Percentiles rank a stretch among this genome's conserved stretches.
phyloP scores from a whole-genome alignment of 2,329 filamentous ascomycete genomes.

The Aspergillus jensenii region DNA sequence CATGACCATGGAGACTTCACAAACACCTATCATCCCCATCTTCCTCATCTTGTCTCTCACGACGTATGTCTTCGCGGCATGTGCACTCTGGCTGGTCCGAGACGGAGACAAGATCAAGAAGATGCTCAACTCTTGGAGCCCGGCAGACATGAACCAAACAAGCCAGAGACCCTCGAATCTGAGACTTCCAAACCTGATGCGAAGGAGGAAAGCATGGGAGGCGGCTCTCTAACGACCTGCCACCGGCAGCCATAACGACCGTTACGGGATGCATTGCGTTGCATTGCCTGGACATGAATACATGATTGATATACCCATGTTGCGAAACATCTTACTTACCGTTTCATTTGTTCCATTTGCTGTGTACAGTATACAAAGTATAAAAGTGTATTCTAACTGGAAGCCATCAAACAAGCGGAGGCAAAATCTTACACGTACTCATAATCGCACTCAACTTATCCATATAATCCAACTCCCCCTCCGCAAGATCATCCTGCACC shows the following conservation, averaged over 20 bases:
- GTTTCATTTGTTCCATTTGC: too few relatives aligned
- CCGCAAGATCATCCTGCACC: constrained; percentile 15
- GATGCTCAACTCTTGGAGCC: neutral
- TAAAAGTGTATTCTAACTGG: too few relatives aligned
- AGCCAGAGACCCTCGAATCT: too few relatives aligned
- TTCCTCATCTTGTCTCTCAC: neutral
- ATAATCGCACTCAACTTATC: constrained; percentile 8
- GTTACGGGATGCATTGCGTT: neutral
- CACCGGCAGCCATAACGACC: neutral
- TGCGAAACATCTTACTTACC: too few relatives aligned
- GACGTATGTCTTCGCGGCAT: neutral
- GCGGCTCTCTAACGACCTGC: neutral
- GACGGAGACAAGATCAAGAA: constrained; percentile 49
- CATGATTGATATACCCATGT: neutral
- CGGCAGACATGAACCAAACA: neutral
- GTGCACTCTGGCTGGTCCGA: constrained; percentile 30
- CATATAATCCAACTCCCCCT: constrained; percentile 3
- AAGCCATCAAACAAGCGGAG: constrained; percentile 3
- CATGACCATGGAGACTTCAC: neutral
- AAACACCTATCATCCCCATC: neutral
- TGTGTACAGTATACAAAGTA: neutral
- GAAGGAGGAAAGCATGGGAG: neutral
- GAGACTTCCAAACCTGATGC: neutral
- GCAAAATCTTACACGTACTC: constrained; percentile 10
- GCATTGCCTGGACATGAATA: neutral